Percentiles rank a stretch among this genome's conserved stretches.
Conservation (phyloP, 805 yeast species). For the Saccharomyces jurei region DNA sequence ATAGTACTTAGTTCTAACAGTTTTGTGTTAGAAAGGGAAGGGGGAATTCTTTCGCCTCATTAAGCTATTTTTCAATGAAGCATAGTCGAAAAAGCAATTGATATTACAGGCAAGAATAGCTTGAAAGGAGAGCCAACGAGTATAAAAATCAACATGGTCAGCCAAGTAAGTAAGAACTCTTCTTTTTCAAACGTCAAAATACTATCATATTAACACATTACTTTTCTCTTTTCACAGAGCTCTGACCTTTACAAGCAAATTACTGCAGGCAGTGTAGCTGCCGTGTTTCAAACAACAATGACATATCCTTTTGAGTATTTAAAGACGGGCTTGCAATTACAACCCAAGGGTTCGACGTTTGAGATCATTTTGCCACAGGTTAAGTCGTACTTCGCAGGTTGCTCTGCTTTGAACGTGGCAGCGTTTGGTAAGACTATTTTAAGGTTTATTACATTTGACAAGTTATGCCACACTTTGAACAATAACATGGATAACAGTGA, state of each 20-base stretch:
- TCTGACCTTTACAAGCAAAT: constrained; percentile 10
- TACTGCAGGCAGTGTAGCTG: constrained; percentile 41
- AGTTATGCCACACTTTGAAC: constrained; percentile 54
- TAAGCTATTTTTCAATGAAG: background rate
- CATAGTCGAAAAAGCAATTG: background rate
- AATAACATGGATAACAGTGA: constrained; percentile 35
- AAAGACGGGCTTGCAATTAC: constrained; percentile 57
- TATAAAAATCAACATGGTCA: background rate
- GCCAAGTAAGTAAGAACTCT: background rate
- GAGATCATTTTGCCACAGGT: constrained; percentile 26
- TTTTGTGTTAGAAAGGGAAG: too few relatives aligned
- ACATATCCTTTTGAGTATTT: constrained; percentile 68
- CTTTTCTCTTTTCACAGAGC: background rate
- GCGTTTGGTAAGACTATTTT: constrained; percentile 64
- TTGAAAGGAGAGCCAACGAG: background rate
- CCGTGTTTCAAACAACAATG: constrained; percentile 51
- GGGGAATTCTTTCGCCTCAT: background rate
- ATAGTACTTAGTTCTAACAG: background rate
- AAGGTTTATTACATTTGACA: constrained; percentile 67
- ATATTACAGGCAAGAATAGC: background rate
- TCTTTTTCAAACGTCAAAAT: background rate
- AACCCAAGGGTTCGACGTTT: constrained; percentile 14
- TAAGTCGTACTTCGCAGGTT: constrained; percentile 46
- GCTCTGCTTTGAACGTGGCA: constrained; percentile 70
- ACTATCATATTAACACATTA: background rate